These are phyloP conservation scores for Inonotus obliquus DNA, from an alignment of 1,284 basidiomycete species.

Conservation along the genomic window DNA sequence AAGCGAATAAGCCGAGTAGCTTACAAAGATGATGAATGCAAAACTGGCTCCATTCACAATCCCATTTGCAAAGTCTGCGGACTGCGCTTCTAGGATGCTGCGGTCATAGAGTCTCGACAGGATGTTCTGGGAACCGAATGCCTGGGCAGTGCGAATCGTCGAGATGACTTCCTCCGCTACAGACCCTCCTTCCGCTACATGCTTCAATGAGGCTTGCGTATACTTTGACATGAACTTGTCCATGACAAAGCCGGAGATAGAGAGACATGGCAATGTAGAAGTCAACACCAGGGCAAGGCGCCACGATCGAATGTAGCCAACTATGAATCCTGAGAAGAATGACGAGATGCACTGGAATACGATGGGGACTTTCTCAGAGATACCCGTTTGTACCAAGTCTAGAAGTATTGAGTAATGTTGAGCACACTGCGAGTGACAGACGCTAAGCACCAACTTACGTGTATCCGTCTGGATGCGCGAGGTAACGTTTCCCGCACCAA, in stretches of 20 bases:
- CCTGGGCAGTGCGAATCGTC: slow-evolving; percentile 84
- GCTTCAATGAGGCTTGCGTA: slow-evolving; percentile 68
- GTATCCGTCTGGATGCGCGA: slow-evolving; percentile 94
- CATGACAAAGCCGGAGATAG: slow-evolving; percentile 74
- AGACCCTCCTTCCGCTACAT: slow-evolving; percentile 79
- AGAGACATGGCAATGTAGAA: slow-evolving; percentile 87
- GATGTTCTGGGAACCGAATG: slow-evolving; percentile 80
- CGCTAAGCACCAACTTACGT: slow-evolving; percentile 36
- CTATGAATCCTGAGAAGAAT: slow-evolving; percentile 75
- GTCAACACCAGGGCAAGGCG: slow-evolving; percentile 83
- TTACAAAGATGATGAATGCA: slow-evolving; percentile 75
- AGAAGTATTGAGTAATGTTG: neutral
- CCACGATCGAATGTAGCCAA: slow-evolving; percentile 74
- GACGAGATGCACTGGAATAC: slow-evolving; percentile 58
- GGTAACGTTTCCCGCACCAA: slow-evolving; percentile 93
- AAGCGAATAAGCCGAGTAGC: slow-evolving; percentile 70
- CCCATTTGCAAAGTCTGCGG: slow-evolving; percentile 63
- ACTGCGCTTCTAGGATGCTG: slow-evolving; percentile 52
- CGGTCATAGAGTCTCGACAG: slow-evolving; percentile 69
- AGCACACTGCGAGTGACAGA: no score
- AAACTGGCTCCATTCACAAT: slow-evolving; percentile 65
- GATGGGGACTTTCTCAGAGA: slow-evolving; percentile 82
- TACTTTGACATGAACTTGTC: slow-evolving; percentile 70
- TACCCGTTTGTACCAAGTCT: slow-evolving; percentile 86
- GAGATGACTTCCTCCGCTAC: slow-evolving; percentile 94